Evolutionary conservation across 1,139 yeast genomes (phyloP), one percentile per base, ranked within the genome.

Genomic region (Protomyces pachydermus): DNA sequence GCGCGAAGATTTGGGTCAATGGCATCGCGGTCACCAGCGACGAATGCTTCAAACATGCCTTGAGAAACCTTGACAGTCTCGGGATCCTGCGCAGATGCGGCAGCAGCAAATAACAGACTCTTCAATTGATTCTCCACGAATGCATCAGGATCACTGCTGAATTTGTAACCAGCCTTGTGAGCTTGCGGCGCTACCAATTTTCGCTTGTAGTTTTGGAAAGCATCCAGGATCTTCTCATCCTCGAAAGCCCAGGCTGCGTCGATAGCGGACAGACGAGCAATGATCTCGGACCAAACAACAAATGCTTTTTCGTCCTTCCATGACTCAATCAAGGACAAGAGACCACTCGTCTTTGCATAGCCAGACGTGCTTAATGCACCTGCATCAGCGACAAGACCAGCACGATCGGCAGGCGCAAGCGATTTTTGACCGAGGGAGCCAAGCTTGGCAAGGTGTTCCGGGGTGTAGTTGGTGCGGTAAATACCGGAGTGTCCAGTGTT

Each of bases 401-500:
- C 87, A 75, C 95, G 85, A 74, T 89, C 96, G 74, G 87, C 91
- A 60, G 86, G 89, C 6, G 91, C 81, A 69, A 89, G 80, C 69
- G 82, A 78, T 37, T 89, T 88, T 20, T 79, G 79, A 48, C 78
- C 78, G 25, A 45, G 45, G 12, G 34, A 54, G 66, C 90, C 91
- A 61, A 89, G 90, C 69, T 81, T 75, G 61, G 79, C 75, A 84
- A 95, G 84, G 74, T 96, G 87, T 65, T 82, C 85, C 46, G 86
- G 80, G 12, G 88, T 79, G 76, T 91, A 90, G 38, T 87, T 82
- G 57, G 95, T 87, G 73, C 96, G 84, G 79, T 85, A 90, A 66
- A 90, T 82, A 73, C 96, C 95, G 58, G 88, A 81, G 75, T 87
- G 95, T 71, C 88, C 87, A 64, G 88, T 89, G 72, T 90, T 90